These are phyloP conservation scores for Vanrija sp. DNA, from an alignment of 1,284 basidiomycete genomes.

Conservation along the genomic window DNA sequence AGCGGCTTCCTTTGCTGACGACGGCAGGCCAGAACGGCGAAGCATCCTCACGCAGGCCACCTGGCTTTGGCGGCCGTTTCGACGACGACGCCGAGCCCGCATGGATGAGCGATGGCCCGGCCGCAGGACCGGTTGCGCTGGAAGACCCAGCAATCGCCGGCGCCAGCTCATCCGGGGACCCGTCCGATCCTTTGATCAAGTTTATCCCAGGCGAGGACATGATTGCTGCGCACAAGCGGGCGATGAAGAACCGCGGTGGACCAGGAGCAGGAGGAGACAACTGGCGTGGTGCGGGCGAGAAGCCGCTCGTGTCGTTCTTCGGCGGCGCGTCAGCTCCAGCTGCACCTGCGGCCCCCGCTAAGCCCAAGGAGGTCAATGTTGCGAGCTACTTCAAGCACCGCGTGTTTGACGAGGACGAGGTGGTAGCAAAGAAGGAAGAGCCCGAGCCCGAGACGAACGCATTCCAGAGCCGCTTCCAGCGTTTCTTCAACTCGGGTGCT, in stretches of 20 bases:
- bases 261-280: slow-evolving; percentile 1
- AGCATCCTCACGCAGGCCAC: slow-evolving; percentile 2
- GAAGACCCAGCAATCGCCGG: slow-evolving; percentile 29
- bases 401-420: slow-evolving; percentile 17
- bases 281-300: slow-evolving; percentile 22
- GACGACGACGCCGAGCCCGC: slow-evolving; percentile 41
- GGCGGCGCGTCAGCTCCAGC: slow-evolving; percentile 10
- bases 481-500: slow-evolving; percentile 27
- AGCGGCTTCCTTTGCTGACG: no score
- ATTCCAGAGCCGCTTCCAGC: slow-evolving; percentile 41
- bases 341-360: slow-evolving; percentile 10
- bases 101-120: slow-evolving; percentile 41
- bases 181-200: slow-evolving; percentile 20
- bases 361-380: slow-evolving; percentile 37
- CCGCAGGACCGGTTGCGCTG: slow-evolving; percentile 1
- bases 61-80: slow-evolving; percentile 8
- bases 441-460: slow-evolving; percentile 14
- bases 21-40: slow-evolving; percentile 11
- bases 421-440: slow-evolving; percentile 14
- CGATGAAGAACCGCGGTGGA: slow-evolving; percentile 27
- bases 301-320: slow-evolving; percentile 34
- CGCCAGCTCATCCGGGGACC: slow-evolving; percentile 20
- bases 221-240: slow-evolving; percentile 42
- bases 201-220: slow-evolving; percentile 44
- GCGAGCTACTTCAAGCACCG: slow-evolving; percentile 38